Conservation (phyloP, 345 rosid genomes). For the Tarenaya hassleriana region DNA sequence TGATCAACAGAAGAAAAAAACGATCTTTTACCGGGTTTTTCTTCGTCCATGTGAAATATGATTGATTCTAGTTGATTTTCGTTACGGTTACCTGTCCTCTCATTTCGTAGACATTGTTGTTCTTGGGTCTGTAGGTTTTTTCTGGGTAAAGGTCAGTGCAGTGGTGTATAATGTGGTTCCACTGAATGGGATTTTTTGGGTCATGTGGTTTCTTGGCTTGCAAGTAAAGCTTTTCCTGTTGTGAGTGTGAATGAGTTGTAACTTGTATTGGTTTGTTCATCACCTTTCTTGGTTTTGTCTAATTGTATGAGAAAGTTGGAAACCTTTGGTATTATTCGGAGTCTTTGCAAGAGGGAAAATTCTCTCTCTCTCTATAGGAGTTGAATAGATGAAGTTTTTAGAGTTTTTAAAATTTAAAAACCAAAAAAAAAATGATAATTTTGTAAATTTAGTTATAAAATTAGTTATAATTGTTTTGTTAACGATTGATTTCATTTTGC, state of each 20-base stretch:
- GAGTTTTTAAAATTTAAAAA: too few relatives aligned
- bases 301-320: not conserved
- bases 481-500: too few relatives aligned
- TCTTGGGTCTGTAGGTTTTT: too few relatives aligned
- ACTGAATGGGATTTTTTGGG: too few relatives aligned
- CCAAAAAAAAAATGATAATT: not conserved
- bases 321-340: constrained; percentile 15
- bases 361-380: not conserved
- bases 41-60: constrained; percentile 12
- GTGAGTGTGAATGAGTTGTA: constrained; percentile 14
- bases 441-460: too few relatives aligned
- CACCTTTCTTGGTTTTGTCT: too few relatives aligned
- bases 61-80: constrained; percentile 9
- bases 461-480: too few relatives aligned
- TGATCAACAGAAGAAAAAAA: constrained; percentile 17
- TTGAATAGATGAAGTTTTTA: not conserved
- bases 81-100: too few relatives aligned
- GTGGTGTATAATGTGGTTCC: too few relatives aligned
- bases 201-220: too few relatives aligned
- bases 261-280: constrained; percentile 8
- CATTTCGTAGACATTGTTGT: too few relatives aligned
- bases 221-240: not conserved
- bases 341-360: constrained; percentile 2
- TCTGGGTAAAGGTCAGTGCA: too few relatives aligned
- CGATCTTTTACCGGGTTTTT: constrained; percentile 12